Conservation (phyloP, 768 basidiomycete species). For the Mrakia blollopis region DNA sequence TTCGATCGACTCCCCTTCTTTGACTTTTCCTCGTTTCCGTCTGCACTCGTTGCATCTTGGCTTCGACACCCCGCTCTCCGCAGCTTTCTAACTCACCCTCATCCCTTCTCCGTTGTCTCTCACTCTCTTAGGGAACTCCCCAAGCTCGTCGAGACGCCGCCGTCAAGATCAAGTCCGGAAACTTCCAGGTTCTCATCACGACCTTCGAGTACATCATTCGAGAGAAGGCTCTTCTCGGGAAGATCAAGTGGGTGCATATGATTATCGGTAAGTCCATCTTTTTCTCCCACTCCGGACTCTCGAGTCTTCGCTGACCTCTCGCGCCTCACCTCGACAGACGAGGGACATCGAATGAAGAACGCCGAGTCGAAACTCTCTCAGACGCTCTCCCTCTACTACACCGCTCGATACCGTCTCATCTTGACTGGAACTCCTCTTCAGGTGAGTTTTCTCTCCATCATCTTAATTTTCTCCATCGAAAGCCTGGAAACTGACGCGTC, state of each 20-base stretch:
- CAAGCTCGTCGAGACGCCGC: conserved; percentile 72
- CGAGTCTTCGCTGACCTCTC: background rate
- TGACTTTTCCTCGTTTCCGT: no score
- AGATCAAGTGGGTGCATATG: conserved; percentile 95
- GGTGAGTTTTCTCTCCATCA: conserved; percentile 29
- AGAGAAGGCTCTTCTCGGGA: conserved; percentile 81
- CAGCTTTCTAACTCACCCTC: no score
- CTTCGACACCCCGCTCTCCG: no score
- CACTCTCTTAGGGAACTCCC: conserved; percentile 59
- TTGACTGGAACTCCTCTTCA: conserved; percentile 93
- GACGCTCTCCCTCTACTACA: conserved; percentile 86
- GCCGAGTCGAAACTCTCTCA: conserved; percentile 81
- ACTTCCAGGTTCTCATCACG: conserved; percentile 88
- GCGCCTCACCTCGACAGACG: conserved; percentile 52
- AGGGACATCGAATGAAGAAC: conserved; percentile 98
- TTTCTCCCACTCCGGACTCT: background rate
- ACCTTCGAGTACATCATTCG: conserved; percentile 98
- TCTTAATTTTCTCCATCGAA: background rate
- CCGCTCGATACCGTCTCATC: conserved; percentile 86
- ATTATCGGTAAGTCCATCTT: conserved; percentile 54
- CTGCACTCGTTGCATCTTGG: no score
- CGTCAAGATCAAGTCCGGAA: conserved; percentile 60
- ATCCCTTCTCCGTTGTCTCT: no score
- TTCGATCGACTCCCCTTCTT: no score
- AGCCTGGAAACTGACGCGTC: background rate